Conservation (phyloP, 225 moss, liverwort and hornwort species). For the Polytrichum commune region DNA sequence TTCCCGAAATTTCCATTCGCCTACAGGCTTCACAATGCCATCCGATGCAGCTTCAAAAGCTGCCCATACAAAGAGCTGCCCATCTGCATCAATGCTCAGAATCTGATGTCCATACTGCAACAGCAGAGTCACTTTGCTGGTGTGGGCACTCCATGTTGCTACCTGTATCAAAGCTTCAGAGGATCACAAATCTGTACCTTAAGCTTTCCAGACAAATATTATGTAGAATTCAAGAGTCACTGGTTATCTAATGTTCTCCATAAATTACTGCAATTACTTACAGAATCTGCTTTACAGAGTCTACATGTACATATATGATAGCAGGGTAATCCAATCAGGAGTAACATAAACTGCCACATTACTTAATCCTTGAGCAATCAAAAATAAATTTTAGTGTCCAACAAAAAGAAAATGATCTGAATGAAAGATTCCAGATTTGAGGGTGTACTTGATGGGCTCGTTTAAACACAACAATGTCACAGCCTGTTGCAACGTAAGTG, state of each 20-base stretch:
- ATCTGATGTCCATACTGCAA: slow-evolving; percentile 84
- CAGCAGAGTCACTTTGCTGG: slow-evolving; percentile 57
- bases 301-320: no score
- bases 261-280: no score
- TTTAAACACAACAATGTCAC: slow-evolving; percentile 75
- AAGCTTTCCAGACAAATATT: no score
- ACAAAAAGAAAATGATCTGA: neutral
- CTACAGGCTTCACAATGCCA: slow-evolving; percentile 38
- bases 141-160: slow-evolving; percentile 69
- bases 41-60: slow-evolving; percentile 18
- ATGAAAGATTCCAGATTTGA: neutral
- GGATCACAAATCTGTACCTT: neutral
- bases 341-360: no score
- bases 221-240: no score
- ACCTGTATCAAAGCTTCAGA: slow-evolving; percentile 29
- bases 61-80: slow-evolving; percentile 70
- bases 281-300: no score
- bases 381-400: neutral
- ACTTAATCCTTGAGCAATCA: no score
- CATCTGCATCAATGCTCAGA: slow-evolving; percentile 69
- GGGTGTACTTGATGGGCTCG: slow-evolving; percentile 60
- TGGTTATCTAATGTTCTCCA: no score
- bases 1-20: slow-evolving; percentile 73
- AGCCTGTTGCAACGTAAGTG: slow-evolving; percentile 77
- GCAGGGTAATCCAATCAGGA: no score